A percentile compares a stretch with the other conserved stretches of the same genome.
Evolutionary conservation across 768 basidiomycete genomes (phyloP).

Genomic region (Hysterangium stoloniferum): DNA sequence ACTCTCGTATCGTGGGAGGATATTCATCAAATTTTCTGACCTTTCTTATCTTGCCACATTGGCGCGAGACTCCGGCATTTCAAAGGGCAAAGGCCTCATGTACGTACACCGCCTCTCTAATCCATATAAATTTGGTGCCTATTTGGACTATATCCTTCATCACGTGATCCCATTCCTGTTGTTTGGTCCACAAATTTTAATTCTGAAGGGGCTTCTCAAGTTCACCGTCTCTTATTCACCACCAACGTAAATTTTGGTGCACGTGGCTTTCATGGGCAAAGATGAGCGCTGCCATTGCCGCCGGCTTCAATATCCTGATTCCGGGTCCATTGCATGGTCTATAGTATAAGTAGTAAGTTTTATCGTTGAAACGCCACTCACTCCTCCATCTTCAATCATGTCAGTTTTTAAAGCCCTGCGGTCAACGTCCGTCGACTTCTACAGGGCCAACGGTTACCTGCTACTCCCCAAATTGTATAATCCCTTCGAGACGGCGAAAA

Average conservation of each 20-base stretch:
- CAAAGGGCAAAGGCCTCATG: background rate
- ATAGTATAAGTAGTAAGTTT: no score
- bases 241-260: constrained; percentile 1
- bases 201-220: background rate
- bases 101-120: constrained; percentile 1
- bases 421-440: no score
- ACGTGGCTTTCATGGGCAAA: no score
- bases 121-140: background rate
- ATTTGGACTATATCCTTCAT: background rate
- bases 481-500: constrained; percentile 1
- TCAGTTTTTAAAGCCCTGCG: no score
- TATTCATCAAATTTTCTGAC: background rate
- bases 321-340: no score
- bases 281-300: no score
- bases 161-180: background rate
- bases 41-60: background rate
- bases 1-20: background rate
- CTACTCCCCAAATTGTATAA: background rate
- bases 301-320: no score
- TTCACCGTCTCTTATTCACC: background rate
- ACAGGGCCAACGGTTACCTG: constrained; percentile 8
- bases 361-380: no score
- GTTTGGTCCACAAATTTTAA: background rate
- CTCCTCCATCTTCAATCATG: no score
- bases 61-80: constrained; percentile 2